Conservation (phyloP, 148 eudicot species). For the Chenopodium suecicum region DNA sequence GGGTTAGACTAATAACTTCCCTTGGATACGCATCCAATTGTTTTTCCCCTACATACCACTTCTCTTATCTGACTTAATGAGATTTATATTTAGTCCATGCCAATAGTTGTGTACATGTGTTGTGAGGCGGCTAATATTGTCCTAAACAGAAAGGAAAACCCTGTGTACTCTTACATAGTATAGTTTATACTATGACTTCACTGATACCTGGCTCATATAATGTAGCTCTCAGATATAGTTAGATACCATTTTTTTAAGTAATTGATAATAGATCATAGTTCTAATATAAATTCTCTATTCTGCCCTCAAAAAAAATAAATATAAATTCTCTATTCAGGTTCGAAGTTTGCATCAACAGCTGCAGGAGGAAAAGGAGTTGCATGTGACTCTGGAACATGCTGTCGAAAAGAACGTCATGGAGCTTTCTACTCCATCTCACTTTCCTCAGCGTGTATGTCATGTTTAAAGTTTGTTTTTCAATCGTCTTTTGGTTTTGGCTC, state of each 20-base stretch:
- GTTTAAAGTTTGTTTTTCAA: background rate
- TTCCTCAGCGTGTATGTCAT: constrained; percentile 29
- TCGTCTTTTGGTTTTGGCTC: background rate
- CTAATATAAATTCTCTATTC: constrained; percentile 14
- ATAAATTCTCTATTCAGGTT: constrained; percentile 24
- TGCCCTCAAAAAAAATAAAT: background rate
- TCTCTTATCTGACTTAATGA: background rate
- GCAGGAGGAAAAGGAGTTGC: constrained; percentile 35
- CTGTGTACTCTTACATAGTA: background rate
- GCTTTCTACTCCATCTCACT: constrained; percentile 26
- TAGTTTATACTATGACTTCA: background rate
- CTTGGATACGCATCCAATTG: background rate
- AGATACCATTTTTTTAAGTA: background rate
- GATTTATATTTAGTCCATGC: background rate
- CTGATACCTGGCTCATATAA: background rate
- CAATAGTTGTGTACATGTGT: background rate
- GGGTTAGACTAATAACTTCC: background rate
- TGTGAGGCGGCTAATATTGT: too few species aligned
- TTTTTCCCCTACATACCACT: too few species aligned
- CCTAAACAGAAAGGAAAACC: too few species aligned
- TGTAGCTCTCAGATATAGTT: background rate
- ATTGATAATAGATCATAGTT: background rate
- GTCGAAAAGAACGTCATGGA: constrained; percentile 26
- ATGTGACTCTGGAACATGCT: constrained; percentile 33
- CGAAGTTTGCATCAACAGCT: constrained; percentile 29